These are phyloP conservation scores for Diaporthe citrichinensis DNA, from an alignment of 2,329 filamentous ascomycete species.

Conservation along the genomic window DNA sequence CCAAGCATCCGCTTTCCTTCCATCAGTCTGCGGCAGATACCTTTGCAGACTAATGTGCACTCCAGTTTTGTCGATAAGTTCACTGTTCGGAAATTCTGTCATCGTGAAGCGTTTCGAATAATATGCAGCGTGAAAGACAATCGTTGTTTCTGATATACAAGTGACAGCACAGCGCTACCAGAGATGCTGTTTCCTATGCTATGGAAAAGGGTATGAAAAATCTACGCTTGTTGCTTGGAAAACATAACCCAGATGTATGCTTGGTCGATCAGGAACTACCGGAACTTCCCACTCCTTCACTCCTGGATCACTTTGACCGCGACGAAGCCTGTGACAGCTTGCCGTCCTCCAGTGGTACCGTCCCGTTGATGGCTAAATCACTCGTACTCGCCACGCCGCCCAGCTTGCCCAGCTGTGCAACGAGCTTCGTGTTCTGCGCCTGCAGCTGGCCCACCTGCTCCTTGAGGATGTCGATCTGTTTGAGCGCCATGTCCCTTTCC, in stretches of 20 bases:
- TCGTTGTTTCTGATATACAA: conserved; percentile 21
- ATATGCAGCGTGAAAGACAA: background rate
- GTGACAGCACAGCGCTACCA: conserved; percentile 10
- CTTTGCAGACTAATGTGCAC: background rate
- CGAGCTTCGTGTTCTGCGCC: conserved; percentile 71
- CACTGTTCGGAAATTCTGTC: background rate
- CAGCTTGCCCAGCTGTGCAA: conserved; percentile 65
- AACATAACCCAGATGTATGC: background rate
- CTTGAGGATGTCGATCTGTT: conserved; percentile 68
- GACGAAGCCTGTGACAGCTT: conserved; percentile 21
- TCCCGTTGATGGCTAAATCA: background rate
- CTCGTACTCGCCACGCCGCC: conserved; percentile 43
- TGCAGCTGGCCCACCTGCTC: conserved; percentile 70
- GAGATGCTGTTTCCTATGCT: conserved; percentile 8
- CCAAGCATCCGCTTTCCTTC: background rate
- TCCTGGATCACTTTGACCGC: conserved; percentile 21
- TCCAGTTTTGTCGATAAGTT: background rate
- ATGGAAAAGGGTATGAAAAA: conserved; percentile 20
- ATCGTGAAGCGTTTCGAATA: background rate
- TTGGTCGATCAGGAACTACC: background rate
- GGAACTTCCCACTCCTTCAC: background rate
- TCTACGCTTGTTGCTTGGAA: conserved; percentile 23
- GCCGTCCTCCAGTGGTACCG: background rate
- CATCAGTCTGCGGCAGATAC: background rate
- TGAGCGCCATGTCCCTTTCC: conserved; percentile 66